Base-by-base conservation (phyloP, 495 filamentous ascomycete species). In the Thozetella sp. region DNA sequence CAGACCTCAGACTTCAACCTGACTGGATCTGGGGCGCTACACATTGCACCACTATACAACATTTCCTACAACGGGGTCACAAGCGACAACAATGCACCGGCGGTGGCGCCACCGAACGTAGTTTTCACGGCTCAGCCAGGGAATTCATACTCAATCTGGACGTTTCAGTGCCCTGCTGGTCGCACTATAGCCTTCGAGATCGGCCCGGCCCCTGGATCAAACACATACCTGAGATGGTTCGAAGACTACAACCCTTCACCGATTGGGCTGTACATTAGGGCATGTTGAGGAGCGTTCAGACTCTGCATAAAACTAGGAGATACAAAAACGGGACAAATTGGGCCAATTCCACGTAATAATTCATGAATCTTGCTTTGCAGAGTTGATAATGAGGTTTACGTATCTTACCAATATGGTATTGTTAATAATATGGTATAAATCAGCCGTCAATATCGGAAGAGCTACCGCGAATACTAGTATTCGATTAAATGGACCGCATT, bases 201-300 rank as follows among this genome's bases (percentile, higher is more conserved):
- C 43, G 11, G 43, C 43, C 9, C 12, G 56, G 75, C 76, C 19
- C 30, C 54, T 0, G 55, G 34, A 6, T 83, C 80, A 25, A 73
- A 68, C 57, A 81, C 86, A 20, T 64, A 79, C 48, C 65, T 92
- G n/a, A 71, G 85, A 54, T 91, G 83, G 64, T 86, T 87, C 70
- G 77, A 92, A 67, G 83, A 89, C 67, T 86, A 67, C 59, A 85
- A 83, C 62, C 83, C 83, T 22, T 75, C 76, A 55, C 83, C 88
- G 64, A 80, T 90, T 59, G 88, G 89, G 45, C 69, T 91, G 59
- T 91, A 80, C 71, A 77, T 92, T 20, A 48, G 9, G 43, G 43
- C 61, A 84, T 80, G 46, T 69, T 71, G 22, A 86, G 84, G 9
- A 20, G 1, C 27, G 12, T 2, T 54, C 15, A 24, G 3, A 26